These are phyloP conservation scores for Aspergillus sp. DNA, from an alignment of 2,329 filamentous ascomycete species.

Conservation along the genomic window DNA sequence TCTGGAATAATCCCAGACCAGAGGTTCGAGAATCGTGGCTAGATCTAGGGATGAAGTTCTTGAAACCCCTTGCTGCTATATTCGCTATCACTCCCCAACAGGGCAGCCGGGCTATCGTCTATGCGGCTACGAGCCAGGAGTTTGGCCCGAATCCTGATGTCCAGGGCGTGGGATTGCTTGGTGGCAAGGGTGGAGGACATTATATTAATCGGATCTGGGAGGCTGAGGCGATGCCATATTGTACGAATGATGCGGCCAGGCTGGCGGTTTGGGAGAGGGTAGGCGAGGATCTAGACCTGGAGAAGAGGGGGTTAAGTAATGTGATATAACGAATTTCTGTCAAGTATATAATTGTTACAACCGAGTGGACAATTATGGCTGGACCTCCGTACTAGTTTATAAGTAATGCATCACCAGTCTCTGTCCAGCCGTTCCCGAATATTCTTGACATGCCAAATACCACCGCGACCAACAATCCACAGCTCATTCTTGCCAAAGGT, in stretches of 20 bases:
- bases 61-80: not conserved
- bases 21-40: not conserved
- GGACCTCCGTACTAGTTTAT: too few relatives aligned
- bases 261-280: not conserved
- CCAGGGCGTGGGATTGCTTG: not conserved
- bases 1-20: slow-evolving; percentile 1
- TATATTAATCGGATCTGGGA: slow-evolving; percentile 9
- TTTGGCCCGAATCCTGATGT: not conserved
- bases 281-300: not conserved
- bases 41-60: not conserved
- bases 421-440: slow-evolving; percentile 9
- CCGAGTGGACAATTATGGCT: too few relatives aligned
- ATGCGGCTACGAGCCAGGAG: slow-evolving; percentile 2
- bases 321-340: not conserved
- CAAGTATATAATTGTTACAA: not conserved
- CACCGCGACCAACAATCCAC: slow-evolving; percentile 16
- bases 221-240: not conserved
- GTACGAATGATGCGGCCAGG: not conserved
- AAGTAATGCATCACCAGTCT: slow-evolving; percentile 5
- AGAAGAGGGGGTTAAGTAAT: not conserved
- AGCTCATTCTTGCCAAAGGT: slow-evolving; percentile 13
- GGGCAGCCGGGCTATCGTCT: slow-evolving; percentile 5
- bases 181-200: slow-evolving; percentile 2
- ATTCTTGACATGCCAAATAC: slow-evolving; percentile 14
- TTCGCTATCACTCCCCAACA: not conserved